These are phyloP conservation scores for Russula lepida DNA, from an alignment of 768 basidiomycete genomes.

Conservation along the genomic window DNA sequence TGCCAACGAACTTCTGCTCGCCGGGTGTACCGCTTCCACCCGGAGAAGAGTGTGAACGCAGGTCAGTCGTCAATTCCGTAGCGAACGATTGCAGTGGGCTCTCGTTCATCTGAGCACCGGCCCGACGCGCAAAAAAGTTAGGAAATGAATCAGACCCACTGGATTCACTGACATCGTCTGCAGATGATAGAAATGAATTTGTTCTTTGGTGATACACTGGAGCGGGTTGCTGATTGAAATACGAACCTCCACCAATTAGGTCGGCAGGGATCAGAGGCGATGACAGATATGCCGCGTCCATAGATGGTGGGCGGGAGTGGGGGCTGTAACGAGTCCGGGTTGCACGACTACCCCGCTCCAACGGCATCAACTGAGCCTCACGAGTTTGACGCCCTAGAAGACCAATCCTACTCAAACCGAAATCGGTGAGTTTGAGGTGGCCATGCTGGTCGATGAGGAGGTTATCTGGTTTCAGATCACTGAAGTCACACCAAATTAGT, in stretches of 20 bases:
- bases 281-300: slow-evolving; percentile 70
- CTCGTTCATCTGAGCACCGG: slow-evolving; percentile 42
- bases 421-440: slow-evolving; percentile 96
- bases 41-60: slow-evolving; percentile 67
- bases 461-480: slow-evolving; percentile 97
- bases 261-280: slow-evolving; percentile 65
- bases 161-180: slow-evolving; percentile 83
- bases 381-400: slow-evolving; percentile 94
- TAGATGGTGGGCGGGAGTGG: slow-evolving; percentile 72
- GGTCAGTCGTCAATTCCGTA: slow-evolving; percentile 72
- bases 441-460: slow-evolving; percentile 94
- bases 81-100: slow-evolving; percentile 85
- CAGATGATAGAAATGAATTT: slow-evolving; percentile 57
- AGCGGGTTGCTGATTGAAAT: slow-evolving; percentile 64
- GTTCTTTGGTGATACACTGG: slow-evolving; percentile 50
- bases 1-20: slow-evolving; percentile 93
- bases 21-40: slow-evolving; percentile 53
- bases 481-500: slow-evolving; percentile 28
- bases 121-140: slow-evolving; percentile 35
- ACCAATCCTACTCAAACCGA: slow-evolving; percentile 94
- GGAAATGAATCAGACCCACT: slow-evolving; percentile 66
- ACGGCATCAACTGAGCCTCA: slow-evolving; percentile 36
- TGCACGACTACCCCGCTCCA: slow-evolving; percentile 27
- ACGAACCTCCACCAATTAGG: slow-evolving; percentile 54
- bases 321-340: slow-evolving; percentile 50